phyloP scores from a whole-genome alignment of 1,139 yeast species.

The Candida smagusa region DNA sequence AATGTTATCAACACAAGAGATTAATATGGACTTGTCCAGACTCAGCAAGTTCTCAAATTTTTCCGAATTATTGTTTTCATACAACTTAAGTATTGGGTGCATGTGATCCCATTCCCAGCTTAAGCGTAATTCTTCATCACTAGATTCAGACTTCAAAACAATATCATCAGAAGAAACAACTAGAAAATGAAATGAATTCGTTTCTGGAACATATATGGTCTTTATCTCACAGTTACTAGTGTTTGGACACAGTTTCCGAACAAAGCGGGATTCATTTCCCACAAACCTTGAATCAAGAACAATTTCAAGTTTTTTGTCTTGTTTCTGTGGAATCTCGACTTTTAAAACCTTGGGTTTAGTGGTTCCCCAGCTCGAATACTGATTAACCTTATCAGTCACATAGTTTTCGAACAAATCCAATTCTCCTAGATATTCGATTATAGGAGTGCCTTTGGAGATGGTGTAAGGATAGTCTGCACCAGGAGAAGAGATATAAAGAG shows the following conservation, averaged over 20 bases:
- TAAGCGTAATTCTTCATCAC: slow-evolving; percentile 61
- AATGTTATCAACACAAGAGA: slow-evolving; percentile 60
- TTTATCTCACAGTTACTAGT: slow-evolving; percentile 69
- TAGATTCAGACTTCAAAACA: slow-evolving; percentile 21
- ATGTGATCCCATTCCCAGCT: slow-evolving; percentile 85
- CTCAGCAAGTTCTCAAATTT: slow-evolving; percentile 50
- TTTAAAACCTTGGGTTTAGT: slow-evolving; percentile 74
- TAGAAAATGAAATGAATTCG: slow-evolving; percentile 48
- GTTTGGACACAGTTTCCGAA: slow-evolving; percentile 65
- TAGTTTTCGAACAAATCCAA: slow-evolving; percentile 63
- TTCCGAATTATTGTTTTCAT: slow-evolving; percentile 26
- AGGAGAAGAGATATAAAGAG: slow-evolving; percentile 47
- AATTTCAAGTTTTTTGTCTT: slow-evolving; percentile 39
- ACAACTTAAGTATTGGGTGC: slow-evolving; percentile 69
- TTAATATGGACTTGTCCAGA: slow-evolving; percentile 49
- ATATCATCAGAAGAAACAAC: slow-evolving; percentile 60
- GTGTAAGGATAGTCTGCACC: slow-evolving; percentile 16
- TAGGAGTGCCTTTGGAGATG: slow-evolving; percentile 48
- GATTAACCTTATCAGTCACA: slow-evolving; percentile 63
- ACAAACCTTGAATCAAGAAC: slow-evolving; percentile 75
- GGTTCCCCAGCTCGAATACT: slow-evolving; percentile 77
- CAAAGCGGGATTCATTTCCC: slow-evolving; percentile 75
- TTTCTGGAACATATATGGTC: slow-evolving; percentile 48
- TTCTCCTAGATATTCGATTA: slow-evolving; percentile 74
- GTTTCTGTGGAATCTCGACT: slow-evolving; percentile 32